Percentiles rank a stretch among this genome's conserved stretches.
Evolutionary conservation across 2,329 filamentous ascomycete species (phyloP).

Genomic region (Rosellinia necatrix): DNA sequence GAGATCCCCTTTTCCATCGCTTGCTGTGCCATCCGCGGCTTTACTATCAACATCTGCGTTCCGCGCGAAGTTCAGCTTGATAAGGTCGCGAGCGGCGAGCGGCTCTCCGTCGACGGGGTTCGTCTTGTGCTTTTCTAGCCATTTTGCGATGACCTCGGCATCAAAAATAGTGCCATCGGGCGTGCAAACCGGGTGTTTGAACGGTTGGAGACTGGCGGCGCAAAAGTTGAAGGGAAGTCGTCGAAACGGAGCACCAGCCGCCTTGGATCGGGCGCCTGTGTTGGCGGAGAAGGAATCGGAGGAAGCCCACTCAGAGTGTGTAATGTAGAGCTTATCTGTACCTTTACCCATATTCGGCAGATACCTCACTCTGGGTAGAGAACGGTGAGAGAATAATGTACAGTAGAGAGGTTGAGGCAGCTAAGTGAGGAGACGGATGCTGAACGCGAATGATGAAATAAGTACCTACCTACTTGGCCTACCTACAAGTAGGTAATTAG

Average conservation of each 20-base stretch:
- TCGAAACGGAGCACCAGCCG: constrained; percentile 71
- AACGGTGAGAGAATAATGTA: too few species aligned
- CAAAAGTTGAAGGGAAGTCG: constrained; percentile 98
- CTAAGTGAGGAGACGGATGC: not conserved
- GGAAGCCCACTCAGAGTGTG: constrained; percentile 96
- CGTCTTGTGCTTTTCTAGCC: constrained; percentile 91
- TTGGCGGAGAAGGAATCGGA: constrained; percentile 86
- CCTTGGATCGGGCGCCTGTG: constrained; percentile 64
- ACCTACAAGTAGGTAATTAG: too few species aligned
- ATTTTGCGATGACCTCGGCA: constrained; percentile 88
- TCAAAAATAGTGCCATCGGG: constrained; percentile 88
- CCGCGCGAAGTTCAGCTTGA: constrained; percentile 88
- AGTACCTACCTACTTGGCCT: too few species aligned
- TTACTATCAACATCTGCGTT: constrained; percentile 72
- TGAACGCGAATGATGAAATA: not conserved
- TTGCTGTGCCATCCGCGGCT: constrained; percentile 47
- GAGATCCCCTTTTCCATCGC: constrained; percentile 72
- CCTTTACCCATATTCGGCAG: constrained; percentile 52
- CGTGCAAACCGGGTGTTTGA: constrained; percentile 93
- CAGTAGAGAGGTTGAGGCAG: not conserved
- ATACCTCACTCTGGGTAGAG: too few species aligned
- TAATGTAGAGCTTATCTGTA: constrained; percentile 73
- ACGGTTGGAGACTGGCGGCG: constrained; percentile 92
- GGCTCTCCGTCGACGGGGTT: constrained; percentile 87
- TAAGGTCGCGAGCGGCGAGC: constrained; percentile 79